Base-by-base conservation (phyloP, 78 protist species). In the Protostelium mycophagum region DNA sequence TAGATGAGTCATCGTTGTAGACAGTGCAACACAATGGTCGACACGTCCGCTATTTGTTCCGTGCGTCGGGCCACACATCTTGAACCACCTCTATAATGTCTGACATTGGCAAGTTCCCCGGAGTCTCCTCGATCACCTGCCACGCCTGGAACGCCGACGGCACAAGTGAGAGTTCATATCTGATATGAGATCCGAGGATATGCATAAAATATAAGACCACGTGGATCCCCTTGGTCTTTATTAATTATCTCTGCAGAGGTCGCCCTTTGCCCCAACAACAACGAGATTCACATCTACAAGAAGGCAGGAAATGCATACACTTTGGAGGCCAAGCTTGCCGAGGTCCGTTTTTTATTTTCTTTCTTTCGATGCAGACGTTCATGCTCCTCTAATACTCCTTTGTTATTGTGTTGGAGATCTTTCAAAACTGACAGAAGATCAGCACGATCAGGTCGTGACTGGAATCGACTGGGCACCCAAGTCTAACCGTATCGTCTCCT, bases 371-470 rank as follows among this genome's bases (percentile, higher is more conserved):
- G n/a, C n/a, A n/a, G n/a, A n/a, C n/a, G n/a, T n/a, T n/a, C n/a
- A n/a, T n/a, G n/a, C n/a, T n/a, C n/a, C n/a, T n/a, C n/a, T 35
- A 5, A 36, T 37, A 16, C 89, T 1, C 88, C 86, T n/a, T 35
- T 29, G 31, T 90, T 0, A 86, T n/a, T 28, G 34, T 63, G 37
- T 88, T 16, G 35, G 86, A 34, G 90, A 91, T 39, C 85, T 34
- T 83, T 34, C 51, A 34, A 34, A 87, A 25, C 34, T 36, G 84
- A 31, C 31, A 35, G 9, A 34, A 28, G 1, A 34, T 23, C 88
- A 97, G 98, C 99, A 98, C 90, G 97, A 96, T 83, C 96, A 93
- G 87, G 90, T 92, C 28, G 97, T 98, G n/a, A 97, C 98, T 1
- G 84, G 90, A 35, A 94, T 98, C 51, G 99, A 97, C 85, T 98